Percentiles rank a stretch among this genome's conserved stretches.
Evolutionary conservation across 78 protist genomes (phyloP).

Genomic region (Dictyostelium capitatum): DNA sequence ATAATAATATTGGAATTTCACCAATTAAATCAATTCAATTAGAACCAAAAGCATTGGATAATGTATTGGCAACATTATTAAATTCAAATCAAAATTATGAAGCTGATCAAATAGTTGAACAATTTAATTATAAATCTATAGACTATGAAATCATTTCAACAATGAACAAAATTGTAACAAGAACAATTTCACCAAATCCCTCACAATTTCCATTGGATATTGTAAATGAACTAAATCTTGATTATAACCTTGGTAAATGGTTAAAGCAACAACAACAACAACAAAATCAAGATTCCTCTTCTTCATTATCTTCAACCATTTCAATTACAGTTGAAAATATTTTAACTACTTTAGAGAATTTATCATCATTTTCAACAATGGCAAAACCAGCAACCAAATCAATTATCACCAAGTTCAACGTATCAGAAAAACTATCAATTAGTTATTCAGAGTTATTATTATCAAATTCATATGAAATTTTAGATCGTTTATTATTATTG

Average conservation of each 20-base stretch:
- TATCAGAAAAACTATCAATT: conserved; percentile 40
- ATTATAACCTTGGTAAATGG: conserved; percentile 31
- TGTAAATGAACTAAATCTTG: background rate
- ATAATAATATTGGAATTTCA: background rate
- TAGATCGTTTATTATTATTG: conserved; percentile 11
- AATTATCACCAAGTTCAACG: conserved; percentile 54
- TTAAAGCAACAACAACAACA: background rate
- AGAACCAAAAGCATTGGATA: conserved; percentile 65
- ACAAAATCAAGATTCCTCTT: conserved; percentile 2
- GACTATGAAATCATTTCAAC: conserved; percentile 49
- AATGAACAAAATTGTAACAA: conserved; percentile 44
- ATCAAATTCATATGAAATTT: conserved; percentile 37
- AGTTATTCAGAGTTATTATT: conserved; percentile 25
- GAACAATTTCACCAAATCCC: conserved; percentile 41
- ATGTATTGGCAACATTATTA: conserved; percentile 58
- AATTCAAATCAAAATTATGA: conserved; percentile 23
- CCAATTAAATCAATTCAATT: conserved; percentile 16
- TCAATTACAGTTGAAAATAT: background rate
- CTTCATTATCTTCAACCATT: background rate
- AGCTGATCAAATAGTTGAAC: conserved; percentile 62
- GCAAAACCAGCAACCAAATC: conserved; percentile 54
- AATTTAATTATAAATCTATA: conserved; percentile 27
- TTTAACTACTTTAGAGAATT: conserved; percentile 15
- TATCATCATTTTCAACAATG: conserved; percentile 3
- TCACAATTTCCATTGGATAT: conserved; percentile 25